A percentile compares a stretch with the other conserved stretches of the same genome.
Conservation (phyloP, 345 rosid species). For the Clausena lansium region DNA sequence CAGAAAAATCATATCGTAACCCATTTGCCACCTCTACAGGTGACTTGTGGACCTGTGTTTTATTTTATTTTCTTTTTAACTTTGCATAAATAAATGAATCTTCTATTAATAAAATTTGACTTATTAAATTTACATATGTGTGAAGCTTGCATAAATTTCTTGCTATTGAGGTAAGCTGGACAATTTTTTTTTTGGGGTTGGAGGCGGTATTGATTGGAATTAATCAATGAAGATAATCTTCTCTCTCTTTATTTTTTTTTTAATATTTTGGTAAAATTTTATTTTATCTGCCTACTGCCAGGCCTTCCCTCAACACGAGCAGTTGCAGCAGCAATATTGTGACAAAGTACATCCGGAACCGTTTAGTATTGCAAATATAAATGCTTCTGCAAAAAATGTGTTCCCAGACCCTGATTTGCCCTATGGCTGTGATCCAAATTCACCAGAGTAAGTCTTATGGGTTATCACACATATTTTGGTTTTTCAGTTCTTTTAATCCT, state of each 20-base stretch:
- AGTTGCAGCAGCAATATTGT: slow-evolving; percentile 66
- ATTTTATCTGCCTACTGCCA: slow-evolving; percentile 29
- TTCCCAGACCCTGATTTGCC: slow-evolving; percentile 87
- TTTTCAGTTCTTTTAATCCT: slow-evolving; percentile 4
- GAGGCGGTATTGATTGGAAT: not conserved
- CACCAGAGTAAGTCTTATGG: slow-evolving; percentile 62
- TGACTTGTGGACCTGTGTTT: not conserved
- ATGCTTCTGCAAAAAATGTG: slow-evolving; percentile 50
- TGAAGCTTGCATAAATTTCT: slow-evolving; percentile 6
- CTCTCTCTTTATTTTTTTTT: not conserved
- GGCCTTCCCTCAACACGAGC: slow-evolving; percentile 68
- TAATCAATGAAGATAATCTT: not conserved
- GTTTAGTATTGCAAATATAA: slow-evolving; percentile 36
- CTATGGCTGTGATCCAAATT: slow-evolving; percentile 62
- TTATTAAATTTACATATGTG: not conserved
- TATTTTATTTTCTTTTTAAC: not conserved
- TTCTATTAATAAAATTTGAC: not conserved
- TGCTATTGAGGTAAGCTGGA: slow-evolving; percentile 5
- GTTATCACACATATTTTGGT: not conserved
- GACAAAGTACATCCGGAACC: slow-evolving; percentile 48
- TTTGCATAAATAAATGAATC: not conserved
- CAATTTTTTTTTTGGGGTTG: not conserved
- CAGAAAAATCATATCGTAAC: no score
- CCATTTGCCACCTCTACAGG: not conserved
- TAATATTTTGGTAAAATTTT: slow-evolving; percentile 8